Evolutionary conservation across 164 flowering plant species (phyloP), one percentile per base, ranked within the genome.

Genomic region (Tinospora cordifolia): DNA sequence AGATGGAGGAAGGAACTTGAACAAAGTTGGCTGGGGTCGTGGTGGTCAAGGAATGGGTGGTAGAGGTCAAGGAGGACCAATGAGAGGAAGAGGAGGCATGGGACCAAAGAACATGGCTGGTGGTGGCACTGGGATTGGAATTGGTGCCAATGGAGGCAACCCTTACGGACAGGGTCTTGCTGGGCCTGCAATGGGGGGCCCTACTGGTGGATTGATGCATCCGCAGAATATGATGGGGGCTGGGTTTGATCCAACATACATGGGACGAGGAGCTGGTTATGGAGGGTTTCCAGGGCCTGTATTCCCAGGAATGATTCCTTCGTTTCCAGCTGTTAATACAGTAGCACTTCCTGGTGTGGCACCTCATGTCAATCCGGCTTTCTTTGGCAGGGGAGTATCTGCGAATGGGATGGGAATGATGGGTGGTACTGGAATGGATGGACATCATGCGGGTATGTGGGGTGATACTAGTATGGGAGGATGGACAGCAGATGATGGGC

Each of bases 291-390:
- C 88, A 22, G 88, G 87, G 46, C 82, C 87, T 69, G 80, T 77
- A 64, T 88, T 83, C 73, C 88, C 87, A 11, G 90, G 90, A 44
- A 88, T 88, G 92, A 63, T 88, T 66, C 90, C 90, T 77, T 72
- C 85, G 39, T 88, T 79, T 84, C 90, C 83, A n/a, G 77, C 69
- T 75, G 85, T 86, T 64, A 86, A 86, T 67, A 63, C 87, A 0
- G 81, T 86, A 77, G 90, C 82, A 63, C 80, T 86, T 78, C 81
- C 86, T 47, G 88, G 90, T 47, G 92, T 88, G 58, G 87, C 92
- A 14, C 92, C 90, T 36, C 92, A 88, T 83, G 88, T 88, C 24
- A 88, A 88, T 73, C 92, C 92, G 25, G 92, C 90, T 47, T 88
- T 88, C 74, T 88, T 88, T 73, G 89, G 85, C 17, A 82, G 90